A percentile compares a stretch with the other conserved stretches of the same genome.
phyloP scores from a whole-genome alignment of 2,329 filamentous ascomycete species.

The Ceratocystis destructans region DNA sequence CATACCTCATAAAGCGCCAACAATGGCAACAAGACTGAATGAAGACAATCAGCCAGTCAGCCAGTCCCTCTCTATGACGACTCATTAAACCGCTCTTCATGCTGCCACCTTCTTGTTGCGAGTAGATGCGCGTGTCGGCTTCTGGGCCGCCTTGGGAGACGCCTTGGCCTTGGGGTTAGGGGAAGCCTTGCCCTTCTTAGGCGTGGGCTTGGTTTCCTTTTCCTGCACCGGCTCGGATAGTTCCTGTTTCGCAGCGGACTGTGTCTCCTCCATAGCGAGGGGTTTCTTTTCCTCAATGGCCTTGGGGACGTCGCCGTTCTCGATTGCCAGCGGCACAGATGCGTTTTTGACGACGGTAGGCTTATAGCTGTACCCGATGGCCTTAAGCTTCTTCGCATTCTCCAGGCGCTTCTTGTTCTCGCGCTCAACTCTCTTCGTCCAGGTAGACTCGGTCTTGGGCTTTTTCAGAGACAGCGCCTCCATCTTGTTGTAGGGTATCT shows the following conservation, averaged over 20 bases:
- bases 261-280: slow-evolving; percentile 23
- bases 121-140: slow-evolving; percentile 18
- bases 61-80: too few species aligned
- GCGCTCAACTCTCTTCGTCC: slow-evolving; percentile 59
- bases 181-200: slow-evolving; percentile 27
- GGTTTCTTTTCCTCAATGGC: slow-evolving; percentile 28
- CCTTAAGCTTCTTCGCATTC: slow-evolving; percentile 63
- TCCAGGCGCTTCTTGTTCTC: slow-evolving; percentile 57
- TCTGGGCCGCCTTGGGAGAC: slow-evolving; percentile 9
- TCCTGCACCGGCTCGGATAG: slow-evolving; percentile 25
- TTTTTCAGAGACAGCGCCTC: slow-evolving; percentile 61
- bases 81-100: neutral
- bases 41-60: neutral
- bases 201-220: slow-evolving; percentile 25
- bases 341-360: slow-evolving; percentile 53
- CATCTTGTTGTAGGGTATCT: slow-evolving; percentile 75
- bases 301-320: slow-evolving; percentile 28
- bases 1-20: slow-evolving; percentile 8
- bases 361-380: slow-evolving; percentile 71
- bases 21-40: neutral
- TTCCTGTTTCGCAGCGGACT: slow-evolving; percentile 12
- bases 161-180: slow-evolving; percentile 32
- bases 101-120: slow-evolving; percentile 18
- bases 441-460: slow-evolving; percentile 59
- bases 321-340: slow-evolving; percentile 30